Evolutionary conservation across 805 yeast genomes (phyloP).

Genomic region (Wickerhamomyces strasburgensis): DNA sequence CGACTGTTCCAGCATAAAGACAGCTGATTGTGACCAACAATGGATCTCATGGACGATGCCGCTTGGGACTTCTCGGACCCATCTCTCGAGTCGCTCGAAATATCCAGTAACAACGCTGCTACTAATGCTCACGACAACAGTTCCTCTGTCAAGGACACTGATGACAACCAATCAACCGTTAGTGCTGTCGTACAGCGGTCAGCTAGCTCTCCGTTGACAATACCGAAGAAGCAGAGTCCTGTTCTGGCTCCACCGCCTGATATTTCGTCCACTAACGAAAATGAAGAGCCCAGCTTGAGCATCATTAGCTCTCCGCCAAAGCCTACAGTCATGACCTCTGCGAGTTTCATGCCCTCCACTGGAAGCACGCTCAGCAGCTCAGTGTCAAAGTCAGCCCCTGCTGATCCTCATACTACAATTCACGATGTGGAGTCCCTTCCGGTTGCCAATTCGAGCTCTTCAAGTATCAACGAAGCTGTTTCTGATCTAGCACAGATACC

Average conservation of each 20-base stretch:
- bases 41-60: slow-evolving; percentile 4
- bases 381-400: slow-evolving; percentile 39
- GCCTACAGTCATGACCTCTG: background rate
- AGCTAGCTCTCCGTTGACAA: no score
- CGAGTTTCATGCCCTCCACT: background rate
- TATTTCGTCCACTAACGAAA: background rate
- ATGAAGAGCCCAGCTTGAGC: background rate
- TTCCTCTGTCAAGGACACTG: background rate
- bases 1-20: no score
- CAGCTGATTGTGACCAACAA: background rate
- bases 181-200: no score
- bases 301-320: background rate
- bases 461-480: slow-evolving; percentile 20
- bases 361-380: slow-evolving; percentile 1
- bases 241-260: background rate
- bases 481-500: slow-evolving; percentile 13
- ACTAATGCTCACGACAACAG: background rate
- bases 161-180: background rate
- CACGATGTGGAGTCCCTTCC: slow-evolving; percentile 39
- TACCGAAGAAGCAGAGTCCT: background rate
- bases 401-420: slow-evolving; percentile 46
- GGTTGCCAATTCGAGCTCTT: slow-evolving; percentile 8
- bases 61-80: slow-evolving; percentile 9
- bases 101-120: background rate
- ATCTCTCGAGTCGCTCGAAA: slow-evolving; percentile 3